Conservation (phyloP, 2,329 filamentous ascomycete species). For the Trichoderma afroharzianum region DNA sequence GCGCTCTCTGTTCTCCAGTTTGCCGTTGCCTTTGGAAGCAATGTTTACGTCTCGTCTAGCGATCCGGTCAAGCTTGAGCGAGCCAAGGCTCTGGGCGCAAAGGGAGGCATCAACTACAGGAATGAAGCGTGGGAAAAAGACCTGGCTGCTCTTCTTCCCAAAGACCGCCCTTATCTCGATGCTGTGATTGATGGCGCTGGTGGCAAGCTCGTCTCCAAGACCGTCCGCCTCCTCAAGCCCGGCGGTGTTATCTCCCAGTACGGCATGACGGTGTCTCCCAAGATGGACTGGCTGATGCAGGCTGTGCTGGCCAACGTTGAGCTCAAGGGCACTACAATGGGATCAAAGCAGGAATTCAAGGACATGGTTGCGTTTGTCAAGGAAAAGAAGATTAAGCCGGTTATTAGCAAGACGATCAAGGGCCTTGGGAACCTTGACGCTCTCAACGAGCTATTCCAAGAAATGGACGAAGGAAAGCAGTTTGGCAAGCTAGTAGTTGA, state of each 20-base stretch:
- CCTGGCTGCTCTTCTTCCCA: constrained; percentile 58
- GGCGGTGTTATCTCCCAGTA: constrained; percentile 85
- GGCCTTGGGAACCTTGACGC: constrained; percentile 72
- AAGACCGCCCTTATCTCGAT: constrained; percentile 67
- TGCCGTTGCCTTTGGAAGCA: constrained; percentile 67
- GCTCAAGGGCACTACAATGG: constrained; percentile 84
- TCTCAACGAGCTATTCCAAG: constrained; percentile 80
- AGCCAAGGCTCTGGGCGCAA: constrained; percentile 69
- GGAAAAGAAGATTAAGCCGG: constrained; percentile 67
- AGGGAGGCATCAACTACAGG: constrained; percentile 79
- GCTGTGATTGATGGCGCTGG: constrained; percentile 89
- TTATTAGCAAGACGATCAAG: constrained; percentile 70
- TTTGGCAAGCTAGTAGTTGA: constrained; percentile 91
- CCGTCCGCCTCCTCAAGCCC: constrained; percentile 65
- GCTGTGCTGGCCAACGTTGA: constrained; percentile 87
- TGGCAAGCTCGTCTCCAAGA: constrained; percentile 73
- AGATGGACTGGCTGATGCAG: constrained; percentile 81
- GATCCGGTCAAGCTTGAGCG: constrained; percentile 70
- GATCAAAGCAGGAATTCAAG: constrained; percentile 81
- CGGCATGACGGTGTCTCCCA: constrained; percentile 84
- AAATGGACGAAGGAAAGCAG: constrained; percentile 81
- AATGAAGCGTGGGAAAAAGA: constrained; percentile 77
- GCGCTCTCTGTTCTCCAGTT: constrained; percentile 80
- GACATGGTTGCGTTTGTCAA: constrained; percentile 85
- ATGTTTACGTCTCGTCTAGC: constrained; percentile 79